These are phyloP conservation scores for Aphanocladium album DNA, from an alignment of 2,329 filamentous ascomycete species.

Conservation along the genomic window DNA sequence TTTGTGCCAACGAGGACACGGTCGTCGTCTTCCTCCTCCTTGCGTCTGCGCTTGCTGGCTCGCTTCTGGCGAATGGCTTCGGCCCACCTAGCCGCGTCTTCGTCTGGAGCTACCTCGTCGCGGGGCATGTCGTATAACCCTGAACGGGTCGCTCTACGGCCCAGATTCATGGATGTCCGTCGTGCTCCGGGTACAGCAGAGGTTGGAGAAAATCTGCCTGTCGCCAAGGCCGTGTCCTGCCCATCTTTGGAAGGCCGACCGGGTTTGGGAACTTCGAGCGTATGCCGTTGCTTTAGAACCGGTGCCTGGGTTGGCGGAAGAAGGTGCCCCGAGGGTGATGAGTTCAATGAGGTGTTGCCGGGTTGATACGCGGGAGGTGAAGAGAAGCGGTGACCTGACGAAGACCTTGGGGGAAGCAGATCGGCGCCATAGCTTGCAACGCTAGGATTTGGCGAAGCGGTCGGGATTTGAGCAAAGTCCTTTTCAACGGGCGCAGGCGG, in stretches of 20 bases:
- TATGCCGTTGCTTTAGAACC: conserved; percentile 76
- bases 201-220: conserved; percentile 74
- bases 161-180: conserved; percentile 78
- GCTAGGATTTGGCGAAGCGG: conserved; percentile 22
- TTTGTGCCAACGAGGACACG: conserved; percentile 94
- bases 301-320: conserved; percentile 34
- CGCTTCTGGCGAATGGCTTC: conserved; percentile 90
- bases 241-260: conserved; percentile 68
- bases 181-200: conserved; percentile 54
- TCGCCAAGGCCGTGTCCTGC: conserved; percentile 60
- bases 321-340: conserved; percentile 45
- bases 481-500: conserved; percentile 2
- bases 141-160: conserved; percentile 74
- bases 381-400: conserved; percentile 10
- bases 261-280: conserved; percentile 78
- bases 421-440: conserved; percentile 22
- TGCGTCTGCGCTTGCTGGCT: conserved; percentile 76
- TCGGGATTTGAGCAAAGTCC: background rate
- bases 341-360: conserved; percentile 30
- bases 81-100: conserved; percentile 87
- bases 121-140: conserved; percentile 71
- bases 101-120: conserved; percentile 80
- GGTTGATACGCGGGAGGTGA: conserved; percentile 34
- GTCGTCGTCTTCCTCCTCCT: conserved; percentile 87
- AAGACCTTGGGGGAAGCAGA: conserved; percentile 3